phyloP scores from a whole-genome alignment of 441 rosid genomes.

The Adansonia grandidieri region DNA sequence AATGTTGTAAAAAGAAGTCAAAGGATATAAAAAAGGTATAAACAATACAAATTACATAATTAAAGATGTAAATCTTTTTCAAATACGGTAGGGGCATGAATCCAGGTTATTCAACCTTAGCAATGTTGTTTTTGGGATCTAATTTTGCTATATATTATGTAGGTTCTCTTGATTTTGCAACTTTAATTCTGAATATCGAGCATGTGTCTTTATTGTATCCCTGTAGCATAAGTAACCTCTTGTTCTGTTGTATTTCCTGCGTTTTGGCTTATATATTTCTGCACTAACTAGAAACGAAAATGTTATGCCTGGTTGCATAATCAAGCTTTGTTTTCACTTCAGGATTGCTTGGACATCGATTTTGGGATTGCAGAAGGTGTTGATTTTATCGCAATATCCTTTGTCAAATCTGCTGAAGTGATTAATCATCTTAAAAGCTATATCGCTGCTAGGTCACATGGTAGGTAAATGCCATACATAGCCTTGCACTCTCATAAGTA shows the following conservation, averaged over 20 bases:
- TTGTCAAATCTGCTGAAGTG: slow-evolving; percentile 98
- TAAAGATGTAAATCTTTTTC: slow-evolving; percentile 6
- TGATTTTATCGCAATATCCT: slow-evolving; percentile 95
- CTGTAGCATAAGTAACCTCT: neutral
- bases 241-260: slow-evolving; percentile 15
- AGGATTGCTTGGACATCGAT: slow-evolving; percentile 99
- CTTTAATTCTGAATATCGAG: neutral
- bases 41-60: neutral
- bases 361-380: slow-evolving; percentile 94
- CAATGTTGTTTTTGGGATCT: slow-evolving; percentile 10
- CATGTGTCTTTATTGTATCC: neutral
- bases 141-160: neutral
- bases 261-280: neutral
- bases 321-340: slow-evolving; percentile 32
- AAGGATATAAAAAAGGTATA: neutral
- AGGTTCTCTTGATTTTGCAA: neutral
- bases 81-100: neutral
- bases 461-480: slow-evolving; percentile 47
- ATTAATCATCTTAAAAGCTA: slow-evolving; percentile 93
- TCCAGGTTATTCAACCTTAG: neutral
- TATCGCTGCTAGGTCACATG: slow-evolving; percentile 84
- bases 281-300: neutral
- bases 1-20: slow-evolving; percentile 2
- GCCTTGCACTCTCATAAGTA: neutral
- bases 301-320: slow-evolving; percentile 20